Percentiles rank a stretch among this genome's conserved stretches.
Evolutionary conservation across 2,329 filamentous ascomycete genomes (phyloP).

Genomic region (Neofusicoccum ribis): DNA sequence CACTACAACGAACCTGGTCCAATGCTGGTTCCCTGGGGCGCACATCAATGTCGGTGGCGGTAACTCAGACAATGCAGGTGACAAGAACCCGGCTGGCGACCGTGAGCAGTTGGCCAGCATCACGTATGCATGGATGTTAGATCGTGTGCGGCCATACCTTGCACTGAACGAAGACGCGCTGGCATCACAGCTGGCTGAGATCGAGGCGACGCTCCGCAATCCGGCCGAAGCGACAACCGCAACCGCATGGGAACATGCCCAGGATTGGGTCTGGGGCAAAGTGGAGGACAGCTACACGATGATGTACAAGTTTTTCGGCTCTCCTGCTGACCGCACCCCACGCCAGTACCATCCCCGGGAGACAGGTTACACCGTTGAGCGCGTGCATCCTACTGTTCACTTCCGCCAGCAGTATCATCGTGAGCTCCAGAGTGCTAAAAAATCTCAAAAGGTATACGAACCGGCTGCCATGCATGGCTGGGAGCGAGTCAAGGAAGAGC

Average conservation of each 20-base stretch:
- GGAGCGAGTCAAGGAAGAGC: background rate
- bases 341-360: background rate
- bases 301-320: background rate
- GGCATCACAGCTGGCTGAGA: background rate
- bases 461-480: background rate
- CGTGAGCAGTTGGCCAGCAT: slow-evolving; percentile 33
- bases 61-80: slow-evolving; percentile 22
- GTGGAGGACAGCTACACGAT: background rate
- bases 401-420: background rate
- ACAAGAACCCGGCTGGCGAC: slow-evolving; percentile 14
- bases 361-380: background rate
- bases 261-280: background rate
- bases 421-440: background rate
- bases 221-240: background rate
- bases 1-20: slow-evolving; percentile 37
- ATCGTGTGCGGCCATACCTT: background rate
- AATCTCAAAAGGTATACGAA: background rate
- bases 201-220: background rate
- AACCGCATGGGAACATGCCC: background rate
- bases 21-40: slow-evolving; percentile 58
- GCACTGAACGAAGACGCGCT: background rate
- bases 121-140: slow-evolving; percentile 45
- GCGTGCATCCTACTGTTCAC: background rate
- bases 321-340: background rate
- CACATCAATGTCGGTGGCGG: slow-evolving; percentile 56